Conservation (phyloP, 192 early-diverging fungal species). For the Helicostylum pulchrum region DNA sequence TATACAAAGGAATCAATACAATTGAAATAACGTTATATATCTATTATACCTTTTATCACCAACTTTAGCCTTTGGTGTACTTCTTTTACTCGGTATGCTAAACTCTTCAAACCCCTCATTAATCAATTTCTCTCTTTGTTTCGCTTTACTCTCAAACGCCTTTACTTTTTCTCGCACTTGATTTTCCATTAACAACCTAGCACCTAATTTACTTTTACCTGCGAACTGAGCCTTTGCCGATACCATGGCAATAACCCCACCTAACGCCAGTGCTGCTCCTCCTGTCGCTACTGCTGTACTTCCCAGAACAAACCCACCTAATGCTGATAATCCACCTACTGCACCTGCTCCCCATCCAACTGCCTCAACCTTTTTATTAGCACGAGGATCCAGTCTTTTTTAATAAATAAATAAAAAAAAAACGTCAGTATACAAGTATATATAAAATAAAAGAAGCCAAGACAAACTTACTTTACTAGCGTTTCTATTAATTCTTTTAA, state of each 20-base stretch:
- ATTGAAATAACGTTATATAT: too few relatives aligned
- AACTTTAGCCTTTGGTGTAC: too few relatives aligned
- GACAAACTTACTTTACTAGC: conserved; percentile 28
- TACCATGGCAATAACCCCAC: conserved; percentile 38
- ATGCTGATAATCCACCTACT: conserved; percentile 41
- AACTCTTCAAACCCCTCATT: not conserved
- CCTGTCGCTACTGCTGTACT: conserved; percentile 42
- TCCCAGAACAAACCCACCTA: conserved; percentile 42
- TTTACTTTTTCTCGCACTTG: conserved; percentile 20
- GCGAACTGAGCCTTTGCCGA: conserved; percentile 28
- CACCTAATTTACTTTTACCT: conserved; percentile 36
- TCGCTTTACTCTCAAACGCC: conserved; percentile 9
- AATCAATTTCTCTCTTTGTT: not conserved
- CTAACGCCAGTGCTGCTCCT: conserved; percentile 36
- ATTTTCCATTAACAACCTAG: conserved; percentile 31
- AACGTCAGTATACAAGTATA: not conserved
- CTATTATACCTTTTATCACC: too few relatives aligned
- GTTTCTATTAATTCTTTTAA: conserved; percentile 41
- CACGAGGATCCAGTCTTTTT: conserved; percentile 40
- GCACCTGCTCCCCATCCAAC: conserved; percentile 40
- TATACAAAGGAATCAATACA: too few relatives aligned
- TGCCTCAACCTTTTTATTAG: conserved; percentile 40
- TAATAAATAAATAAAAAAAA: not conserved
- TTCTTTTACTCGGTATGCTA: too few relatives aligned
- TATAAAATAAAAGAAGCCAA: too few relatives aligned